These are phyloP conservation scores for Mimosa pudica DNA, from an alignment of 306 rosid species.

Conservation along the genomic window DNA sequence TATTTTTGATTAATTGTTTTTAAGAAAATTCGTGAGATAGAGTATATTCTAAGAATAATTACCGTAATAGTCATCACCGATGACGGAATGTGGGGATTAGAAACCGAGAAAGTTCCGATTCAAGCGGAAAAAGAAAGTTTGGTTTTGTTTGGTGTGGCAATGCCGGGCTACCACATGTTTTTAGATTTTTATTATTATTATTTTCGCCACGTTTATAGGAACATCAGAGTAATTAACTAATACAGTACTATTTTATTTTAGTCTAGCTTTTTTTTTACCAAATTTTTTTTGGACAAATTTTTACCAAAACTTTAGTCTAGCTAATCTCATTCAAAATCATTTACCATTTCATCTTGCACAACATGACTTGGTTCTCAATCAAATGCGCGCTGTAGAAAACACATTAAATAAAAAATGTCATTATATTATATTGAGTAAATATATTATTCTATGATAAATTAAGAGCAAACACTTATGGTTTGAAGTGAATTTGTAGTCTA, in stretches of 20 bases:
- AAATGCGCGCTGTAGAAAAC: no score
- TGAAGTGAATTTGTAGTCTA: no score
- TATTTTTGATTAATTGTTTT: background rate
- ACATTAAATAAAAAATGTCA: no score
- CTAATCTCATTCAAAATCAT: background rate
- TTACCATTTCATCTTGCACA: background rate
- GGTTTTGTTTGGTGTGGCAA: constrained; percentile 16
- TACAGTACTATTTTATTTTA: no score
- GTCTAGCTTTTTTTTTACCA: no score
- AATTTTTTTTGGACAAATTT: no score
- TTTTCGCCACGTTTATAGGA: constrained; percentile 5
- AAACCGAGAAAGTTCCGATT: background rate
- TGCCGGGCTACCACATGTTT: constrained; percentile 14
- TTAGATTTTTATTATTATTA: background rate
- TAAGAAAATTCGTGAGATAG: background rate
- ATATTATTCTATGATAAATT: background rate
- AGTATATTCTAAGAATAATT: background rate
- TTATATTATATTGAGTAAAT: background rate
- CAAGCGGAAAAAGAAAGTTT: background rate
- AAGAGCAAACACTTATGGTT: no score
- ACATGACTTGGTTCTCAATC: background rate
- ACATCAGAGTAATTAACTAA: background rate
- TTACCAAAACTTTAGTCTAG: no score
- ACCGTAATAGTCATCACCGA: background rate
- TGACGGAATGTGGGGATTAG: background rate